Evolutionary conservation across 352 stramenopile species (phyloP).

Genomic region (Phytophthora nicotianae): DNA sequence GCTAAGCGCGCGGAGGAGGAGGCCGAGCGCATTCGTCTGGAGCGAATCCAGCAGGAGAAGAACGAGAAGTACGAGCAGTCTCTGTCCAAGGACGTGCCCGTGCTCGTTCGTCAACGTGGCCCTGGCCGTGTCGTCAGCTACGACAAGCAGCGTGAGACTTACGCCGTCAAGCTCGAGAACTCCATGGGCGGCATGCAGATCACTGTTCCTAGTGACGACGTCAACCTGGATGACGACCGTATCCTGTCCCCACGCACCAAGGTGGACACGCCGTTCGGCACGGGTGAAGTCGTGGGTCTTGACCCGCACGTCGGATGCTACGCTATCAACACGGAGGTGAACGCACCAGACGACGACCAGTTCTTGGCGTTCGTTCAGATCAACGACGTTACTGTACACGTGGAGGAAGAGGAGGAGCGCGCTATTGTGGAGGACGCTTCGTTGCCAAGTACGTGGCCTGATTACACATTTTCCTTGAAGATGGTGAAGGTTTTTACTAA

Average conservation of each 20-base stretch:
- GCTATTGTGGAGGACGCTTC: constrained; percentile 83
- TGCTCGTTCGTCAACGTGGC: constrained; percentile 76
- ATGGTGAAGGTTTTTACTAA: constrained; percentile 15
- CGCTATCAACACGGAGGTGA: constrained; percentile 85
- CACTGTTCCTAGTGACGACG: constrained; percentile 67
- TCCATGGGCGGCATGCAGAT: constrained; percentile 73
- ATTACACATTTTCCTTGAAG: constrained; percentile 12
- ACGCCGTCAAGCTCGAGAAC: constrained; percentile 72
- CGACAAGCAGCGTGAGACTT: constrained; percentile 80
- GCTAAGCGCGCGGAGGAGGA: constrained; percentile 47
- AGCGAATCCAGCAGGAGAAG: constrained; percentile 68
- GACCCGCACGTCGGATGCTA: constrained; percentile 90
- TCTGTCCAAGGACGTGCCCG: constrained; percentile 85
- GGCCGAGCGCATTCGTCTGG: constrained; percentile 51
- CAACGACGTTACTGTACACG: constrained; percentile 64
- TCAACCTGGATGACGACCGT: constrained; percentile 85
- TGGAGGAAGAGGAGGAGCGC: constrained; percentile 76
- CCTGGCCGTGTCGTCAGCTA: constrained; percentile 78
- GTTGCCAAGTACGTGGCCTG: constrained; percentile 68
- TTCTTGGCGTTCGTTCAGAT: constrained; percentile 89
- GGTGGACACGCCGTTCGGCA: constrained; percentile 86
- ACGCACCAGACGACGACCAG: constrained; percentile 74
- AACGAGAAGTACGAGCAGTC: constrained; percentile 88
- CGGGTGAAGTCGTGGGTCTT: constrained; percentile 80
- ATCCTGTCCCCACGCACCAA: constrained; percentile 86